Evolutionary conservation across 2,329 filamentous ascomycete genomes (phyloP), one percentile per base, ranked within the genome.

Genomic region (Colletotrichum tanaceti): DNA sequence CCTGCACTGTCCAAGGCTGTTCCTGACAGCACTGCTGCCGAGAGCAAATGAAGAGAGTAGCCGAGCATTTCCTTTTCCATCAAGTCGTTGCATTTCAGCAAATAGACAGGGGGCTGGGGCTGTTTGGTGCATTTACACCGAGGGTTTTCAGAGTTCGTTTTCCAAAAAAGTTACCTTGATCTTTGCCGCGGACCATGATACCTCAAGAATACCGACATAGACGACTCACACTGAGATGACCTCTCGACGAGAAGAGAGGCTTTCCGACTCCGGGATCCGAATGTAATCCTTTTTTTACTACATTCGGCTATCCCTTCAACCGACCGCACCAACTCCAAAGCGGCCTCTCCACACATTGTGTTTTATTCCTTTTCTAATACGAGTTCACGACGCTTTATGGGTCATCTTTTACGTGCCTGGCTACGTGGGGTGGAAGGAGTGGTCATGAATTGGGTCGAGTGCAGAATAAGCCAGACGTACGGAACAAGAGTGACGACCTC

Each of bases 1-100:
- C 90, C 90, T 55, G 86, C 87, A 67, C 78, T 90, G 76, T 81
- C 89, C 72, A 92, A 91, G 82, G 86, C 84, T 71, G 85, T 84
- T 71, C 85, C 87, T 71, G 87, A 87, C 76, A 82, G 77, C 69
- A 65, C 79, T 61, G 78, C 78, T 57, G 73, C 77, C 57, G 74
- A 79, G 63, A 85, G 82, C 74, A 88, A 89, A 79, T 72, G 64
- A 69, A 59, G 63, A 60, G 65, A 64, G 65, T 53, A 50, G 24
- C 39, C 54, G 77, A 65, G 59, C 57, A 59, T 65, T 71, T 76
- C 76, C 74, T 66, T 61, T 75, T 76, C 73, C 73, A 64, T 73
- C 72, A 57, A 73, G 75, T 73, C 75, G 71, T 78, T 81, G 81
- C 80, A 84, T 84, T 83, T 82, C 75, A 76, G 80, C 78, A 79